phyloP scores from a whole-genome alignment of 2,329 filamentous ascomycete species.

The Colletotrichum incanum region DNA sequence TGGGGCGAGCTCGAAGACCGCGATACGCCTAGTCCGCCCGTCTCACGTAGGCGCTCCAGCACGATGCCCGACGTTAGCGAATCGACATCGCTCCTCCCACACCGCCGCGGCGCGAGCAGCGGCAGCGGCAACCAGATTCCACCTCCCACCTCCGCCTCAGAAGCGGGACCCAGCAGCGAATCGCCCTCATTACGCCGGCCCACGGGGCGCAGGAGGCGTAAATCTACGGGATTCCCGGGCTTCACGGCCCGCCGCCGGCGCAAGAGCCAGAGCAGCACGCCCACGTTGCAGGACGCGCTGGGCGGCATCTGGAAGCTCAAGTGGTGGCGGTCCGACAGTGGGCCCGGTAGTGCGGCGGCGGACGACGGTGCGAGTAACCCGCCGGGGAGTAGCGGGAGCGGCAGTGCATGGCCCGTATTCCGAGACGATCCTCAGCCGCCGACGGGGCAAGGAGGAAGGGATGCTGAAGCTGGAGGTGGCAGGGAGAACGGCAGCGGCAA shows the following conservation, averaged over 20 bases:
- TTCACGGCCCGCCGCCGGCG: slow-evolving; percentile 68
- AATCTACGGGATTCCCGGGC: slow-evolving; percentile 74
- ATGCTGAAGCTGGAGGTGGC: background rate
- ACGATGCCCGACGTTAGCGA: slow-evolving; percentile 63
- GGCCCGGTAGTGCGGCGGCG: slow-evolving; percentile 24
- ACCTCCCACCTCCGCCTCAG: slow-evolving; percentile 43
- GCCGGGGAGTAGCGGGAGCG: slow-evolving; percentile 35
- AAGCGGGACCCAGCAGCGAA: slow-evolving; percentile 44
- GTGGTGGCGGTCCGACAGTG: slow-evolving; percentile 63
- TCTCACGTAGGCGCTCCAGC: slow-evolving; percentile 62
- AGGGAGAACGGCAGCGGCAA: slow-evolving; percentile 19
- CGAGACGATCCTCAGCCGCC: slow-evolving; percentile 26
- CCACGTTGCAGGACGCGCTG: slow-evolving; percentile 65
- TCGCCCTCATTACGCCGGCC: slow-evolving; percentile 43
- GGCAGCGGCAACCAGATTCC: slow-evolving; percentile 45
- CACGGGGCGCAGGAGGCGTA: slow-evolving; percentile 63
- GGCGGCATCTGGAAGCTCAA: slow-evolving; percentile 68
- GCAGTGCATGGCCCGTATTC: slow-evolving; percentile 35
- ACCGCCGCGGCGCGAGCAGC: slow-evolving; percentile 35
- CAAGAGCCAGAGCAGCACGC: slow-evolving; percentile 55
- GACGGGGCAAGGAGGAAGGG: slow-evolving; percentile 1
- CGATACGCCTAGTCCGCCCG: slow-evolving; percentile 61
- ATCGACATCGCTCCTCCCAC: slow-evolving; percentile 56
- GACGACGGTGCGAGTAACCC: slow-evolving; percentile 44
- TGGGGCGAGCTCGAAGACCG: slow-evolving; percentile 92